Evolutionary conservation across 306 rosid genomes (phyloP).

Genomic region (Gillenia trifoliata): DNA sequence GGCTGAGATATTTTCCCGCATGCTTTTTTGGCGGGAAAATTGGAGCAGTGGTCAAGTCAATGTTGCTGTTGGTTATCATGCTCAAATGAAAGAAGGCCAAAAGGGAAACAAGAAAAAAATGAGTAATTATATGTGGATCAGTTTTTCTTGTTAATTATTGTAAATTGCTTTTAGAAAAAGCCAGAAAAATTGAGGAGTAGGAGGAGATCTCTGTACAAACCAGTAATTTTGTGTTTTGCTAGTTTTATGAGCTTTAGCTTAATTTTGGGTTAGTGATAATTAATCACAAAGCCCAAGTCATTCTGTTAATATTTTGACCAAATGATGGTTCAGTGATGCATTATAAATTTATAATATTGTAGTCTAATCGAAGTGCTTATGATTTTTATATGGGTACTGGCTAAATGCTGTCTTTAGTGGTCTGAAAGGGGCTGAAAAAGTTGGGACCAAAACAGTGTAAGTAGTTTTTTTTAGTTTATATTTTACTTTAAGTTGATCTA

Average conservation of each 20-base stretch:
- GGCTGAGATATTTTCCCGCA: neutral
- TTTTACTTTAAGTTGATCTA: too few species aligned
- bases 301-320: neutral
- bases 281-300: neutral
- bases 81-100: neutral
- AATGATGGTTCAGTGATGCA: neutral
- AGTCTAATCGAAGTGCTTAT: neutral
- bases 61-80: neutral
- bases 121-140: neutral
- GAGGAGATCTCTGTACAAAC: neutral
- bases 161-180: constrained; percentile 24
- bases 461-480: too few species aligned
- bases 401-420: too few species aligned
- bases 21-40: constrained; percentile 14
- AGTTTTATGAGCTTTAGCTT: neutral
- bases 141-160: constrained; percentile 12
- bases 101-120: neutral
- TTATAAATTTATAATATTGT: neutral
- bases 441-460: too few species aligned
- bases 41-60: constrained; percentile 6
- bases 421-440: too few species aligned
- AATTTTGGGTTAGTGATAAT: neutral
- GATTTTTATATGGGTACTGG: too few species aligned
- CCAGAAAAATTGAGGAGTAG: neutral
- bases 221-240: neutral